A percentile compares a stretch with the other conserved stretches of the same genome.
Evolutionary conservation across 179 eudicot genomes (phyloP).

Genomic region (Beta macrorhiza): DNA sequence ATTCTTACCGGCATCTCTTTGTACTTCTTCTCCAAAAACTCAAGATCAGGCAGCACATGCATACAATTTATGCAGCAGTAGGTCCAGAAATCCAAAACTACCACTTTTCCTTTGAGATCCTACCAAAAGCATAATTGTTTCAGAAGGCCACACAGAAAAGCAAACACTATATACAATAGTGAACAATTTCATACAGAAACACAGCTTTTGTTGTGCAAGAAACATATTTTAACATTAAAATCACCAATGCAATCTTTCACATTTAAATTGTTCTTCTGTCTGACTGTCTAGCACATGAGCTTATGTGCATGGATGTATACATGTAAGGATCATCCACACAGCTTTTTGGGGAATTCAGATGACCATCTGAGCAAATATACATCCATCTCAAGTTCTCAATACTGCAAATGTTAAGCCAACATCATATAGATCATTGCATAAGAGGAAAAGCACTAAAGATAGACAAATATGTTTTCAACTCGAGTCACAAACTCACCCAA

Average conservation of each 20-base stretch:
- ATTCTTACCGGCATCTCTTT: constrained; percentile 79
- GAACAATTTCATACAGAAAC: background rate
- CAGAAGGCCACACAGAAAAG: background rate
- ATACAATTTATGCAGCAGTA: constrained; percentile 97
- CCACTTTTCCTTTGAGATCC: constrained; percentile 97
- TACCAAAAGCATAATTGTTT: constrained; percentile 30
- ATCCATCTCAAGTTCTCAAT: no score
- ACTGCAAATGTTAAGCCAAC: background rate
- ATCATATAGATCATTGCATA: background rate
- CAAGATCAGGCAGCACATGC: constrained; percentile 98
- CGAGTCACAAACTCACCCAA: background rate
- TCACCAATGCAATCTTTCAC: no score
- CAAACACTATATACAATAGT: background rate
- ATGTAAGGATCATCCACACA: background rate
- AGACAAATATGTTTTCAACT: background rate
- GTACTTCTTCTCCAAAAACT: constrained; percentile 88
- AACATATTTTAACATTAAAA: no score
- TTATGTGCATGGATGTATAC: background rate
- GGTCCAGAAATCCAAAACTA: constrained; percentile 96
- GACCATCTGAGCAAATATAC: no score
- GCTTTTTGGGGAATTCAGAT: no score
- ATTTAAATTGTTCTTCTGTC: no score
- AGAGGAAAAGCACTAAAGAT: background rate
- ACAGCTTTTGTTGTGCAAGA: no score
- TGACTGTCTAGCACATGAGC: background rate